A percentile compares a stretch with the other conserved stretches of the same genome.
Evolutionary conservation across 768 basidiomycete genomes (phyloP).

Genomic region (Fistulinella prunicolor): DNA sequence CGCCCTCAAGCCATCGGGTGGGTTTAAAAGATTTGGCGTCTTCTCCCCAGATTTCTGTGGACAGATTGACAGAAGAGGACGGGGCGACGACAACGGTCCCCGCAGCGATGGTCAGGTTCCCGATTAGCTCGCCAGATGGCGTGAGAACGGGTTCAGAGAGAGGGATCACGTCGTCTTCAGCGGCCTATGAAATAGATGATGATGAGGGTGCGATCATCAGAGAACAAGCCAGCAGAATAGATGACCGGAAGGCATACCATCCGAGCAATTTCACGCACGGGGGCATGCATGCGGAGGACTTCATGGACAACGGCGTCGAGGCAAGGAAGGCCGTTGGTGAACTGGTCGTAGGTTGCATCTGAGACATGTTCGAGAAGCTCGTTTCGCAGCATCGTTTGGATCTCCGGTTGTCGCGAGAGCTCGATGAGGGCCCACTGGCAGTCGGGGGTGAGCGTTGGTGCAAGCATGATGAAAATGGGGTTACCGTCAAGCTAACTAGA

Average conservation of each 20-base stretch:
- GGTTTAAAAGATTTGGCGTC: constrained; percentile 59
- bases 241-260: constrained; percentile 6
- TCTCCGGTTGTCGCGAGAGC: constrained; percentile 42
- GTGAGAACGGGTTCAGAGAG: constrained; percentile 49
- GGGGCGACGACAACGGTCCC: constrained; percentile 45
- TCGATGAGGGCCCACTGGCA: constrained; percentile 58
- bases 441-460: background rate
- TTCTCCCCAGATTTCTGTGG: constrained; percentile 56
- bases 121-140: constrained; percentile 37
- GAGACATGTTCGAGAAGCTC: constrained; percentile 43
- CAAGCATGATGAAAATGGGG: background rate
- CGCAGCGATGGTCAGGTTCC: constrained; percentile 42
- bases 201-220: background rate
- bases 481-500: constrained; percentile 23
- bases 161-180: constrained; percentile 57
- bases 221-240: too few relatives aligned
- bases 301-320: constrained; percentile 53
- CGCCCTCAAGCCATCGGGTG: constrained; percentile 54
- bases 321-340: constrained; percentile 49
- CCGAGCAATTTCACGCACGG: constrained; percentile 25
- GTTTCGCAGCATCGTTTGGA: constrained; percentile 47
- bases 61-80: constrained; percentile 47
- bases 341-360: constrained; percentile 56
- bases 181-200: constrained; percentile 35
- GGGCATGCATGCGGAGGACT: constrained; percentile 42